phyloP scores from a whole-genome alignment of 2,329 filamentous ascomycete genomes.

The Amauroascus verrucosus region DNA sequence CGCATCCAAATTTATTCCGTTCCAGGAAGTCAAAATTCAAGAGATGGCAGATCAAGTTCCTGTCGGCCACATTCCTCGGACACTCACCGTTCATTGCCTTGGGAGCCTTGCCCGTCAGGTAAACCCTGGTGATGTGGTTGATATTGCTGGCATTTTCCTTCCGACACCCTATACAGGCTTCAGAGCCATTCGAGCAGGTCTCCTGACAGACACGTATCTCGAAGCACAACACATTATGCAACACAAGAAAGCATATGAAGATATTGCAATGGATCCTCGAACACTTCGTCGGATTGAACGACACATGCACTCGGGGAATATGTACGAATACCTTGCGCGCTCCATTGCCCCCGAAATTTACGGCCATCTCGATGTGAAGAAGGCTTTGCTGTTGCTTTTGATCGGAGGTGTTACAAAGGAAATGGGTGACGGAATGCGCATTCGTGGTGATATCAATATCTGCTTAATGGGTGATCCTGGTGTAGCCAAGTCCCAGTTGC shows the following conservation, averaged over 20 bases:
- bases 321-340: constrained; percentile 90
- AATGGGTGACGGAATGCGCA: constrained; percentile 97
- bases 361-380: constrained; percentile 94
- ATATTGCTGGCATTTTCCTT: constrained; percentile 89
- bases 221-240: constrained; percentile 89
- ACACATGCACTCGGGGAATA: constrained; percentile 72
- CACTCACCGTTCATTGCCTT: constrained; percentile 79
- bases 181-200: constrained; percentile 86
- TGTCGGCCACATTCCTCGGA: constrained; percentile 90
- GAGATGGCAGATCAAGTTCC: constrained; percentile 99
- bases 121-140: constrained; percentile 88
- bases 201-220: constrained; percentile 94
- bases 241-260: constrained; percentile 96
- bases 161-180: constrained; percentile 99
- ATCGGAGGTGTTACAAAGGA: constrained; percentile 95
- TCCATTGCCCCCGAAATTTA: constrained; percentile 97
- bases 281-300: constrained; percentile 77
- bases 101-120: constrained; percentile 76
- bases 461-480: constrained; percentile 98
- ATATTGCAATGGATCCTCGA: constrained; percentile 71
- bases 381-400: constrained; percentile 84
- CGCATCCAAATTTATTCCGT: constrained; percentile 91
- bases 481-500: constrained; percentile 96
- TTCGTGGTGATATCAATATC: constrained; percentile 97
- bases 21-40: constrained; percentile 97